Percentiles rank a stretch among this genome's conserved stretches.
Evolutionary conservation across 164 flowering plant species (phyloP).

Genomic region (Amborella trichopoda): DNA sequence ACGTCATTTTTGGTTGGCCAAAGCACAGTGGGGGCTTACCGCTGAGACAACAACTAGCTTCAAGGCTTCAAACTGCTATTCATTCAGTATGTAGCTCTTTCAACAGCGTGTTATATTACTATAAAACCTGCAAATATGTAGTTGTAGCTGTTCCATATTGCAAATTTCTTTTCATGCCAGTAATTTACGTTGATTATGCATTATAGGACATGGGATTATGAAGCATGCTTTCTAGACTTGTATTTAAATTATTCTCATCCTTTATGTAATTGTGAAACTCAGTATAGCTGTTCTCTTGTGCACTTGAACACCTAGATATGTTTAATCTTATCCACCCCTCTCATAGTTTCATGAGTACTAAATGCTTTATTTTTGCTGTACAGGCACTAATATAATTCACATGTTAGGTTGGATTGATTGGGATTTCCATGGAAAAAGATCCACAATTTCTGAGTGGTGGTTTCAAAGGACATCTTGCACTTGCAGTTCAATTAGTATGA

Average conservation of each 20-base stretch:
- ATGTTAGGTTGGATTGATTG: constrained; percentile 74
- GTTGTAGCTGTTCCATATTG: too few relatives aligned
- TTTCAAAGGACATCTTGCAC: constrained; percentile 94
- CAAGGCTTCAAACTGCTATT: constrained; percentile 64
- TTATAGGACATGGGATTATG: too few relatives aligned
- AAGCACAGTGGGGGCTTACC: constrained; percentile 45
- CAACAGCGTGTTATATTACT: too few relatives aligned
- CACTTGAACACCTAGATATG: not conserved
- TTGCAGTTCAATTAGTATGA: constrained; percentile 88
- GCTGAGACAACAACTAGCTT: constrained; percentile 60
- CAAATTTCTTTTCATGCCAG: too few relatives aligned
- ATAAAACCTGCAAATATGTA: too few relatives aligned
- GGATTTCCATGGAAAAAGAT: constrained; percentile 69
- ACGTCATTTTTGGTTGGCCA: constrained; percentile 96
- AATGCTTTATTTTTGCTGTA: not conserved
- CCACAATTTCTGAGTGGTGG: constrained; percentile 98
- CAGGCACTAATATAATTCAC: not conserved
- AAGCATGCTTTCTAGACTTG: not conserved
- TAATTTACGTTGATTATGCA: too few relatives aligned
- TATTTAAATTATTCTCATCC: not conserved
- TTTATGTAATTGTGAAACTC: not conserved
- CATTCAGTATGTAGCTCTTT: constrained; percentile 40
- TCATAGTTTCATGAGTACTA: not conserved
- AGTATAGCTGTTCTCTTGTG: too few relatives aligned
- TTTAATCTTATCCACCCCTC: too few relatives aligned